Percentiles rank a stretch among this genome's conserved stretches.
phyloP scores from a whole-genome alignment of 2,329 filamentous ascomycete genomes.

The Aureobasidium uvarum region DNA sequence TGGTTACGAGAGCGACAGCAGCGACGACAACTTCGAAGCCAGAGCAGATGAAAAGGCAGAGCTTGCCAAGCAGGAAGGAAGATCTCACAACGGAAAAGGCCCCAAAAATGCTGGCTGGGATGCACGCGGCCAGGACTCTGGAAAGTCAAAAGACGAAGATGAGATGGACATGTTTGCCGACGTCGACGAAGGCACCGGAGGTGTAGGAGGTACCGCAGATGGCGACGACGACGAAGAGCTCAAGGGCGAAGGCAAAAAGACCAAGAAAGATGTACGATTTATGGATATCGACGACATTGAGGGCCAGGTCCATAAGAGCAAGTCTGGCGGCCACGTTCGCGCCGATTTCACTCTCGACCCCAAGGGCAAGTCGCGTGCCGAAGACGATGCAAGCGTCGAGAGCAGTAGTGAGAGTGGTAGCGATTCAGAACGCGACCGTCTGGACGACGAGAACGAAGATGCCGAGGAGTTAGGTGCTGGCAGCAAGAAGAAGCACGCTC shows the following conservation, averaged over 20 bases:
- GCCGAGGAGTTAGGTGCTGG: constrained; percentile 90
- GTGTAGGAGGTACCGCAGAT: constrained; percentile 37
- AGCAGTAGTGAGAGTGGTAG: constrained; percentile 57
- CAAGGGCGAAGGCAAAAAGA: constrained; percentile 56
- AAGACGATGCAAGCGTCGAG: constrained; percentile 62
- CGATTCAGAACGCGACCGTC: constrained; percentile 64
- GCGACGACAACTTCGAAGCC: constrained; percentile 83
- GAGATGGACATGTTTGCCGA: constrained; percentile 82
- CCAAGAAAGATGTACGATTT: constrained; percentile 62
- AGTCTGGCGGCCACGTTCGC: constrained; percentile 66
- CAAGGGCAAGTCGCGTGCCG: constrained; percentile 45
- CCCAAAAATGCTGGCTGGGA: constrained; percentile 40
- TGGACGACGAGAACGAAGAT: constrained; percentile 65
- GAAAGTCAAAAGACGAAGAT: constrained; percentile 59
- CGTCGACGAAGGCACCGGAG: constrained; percentile 57
- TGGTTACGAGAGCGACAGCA: constrained; percentile 90
- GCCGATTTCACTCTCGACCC: constrained; percentile 58
- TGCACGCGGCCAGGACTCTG: constrained; percentile 38
- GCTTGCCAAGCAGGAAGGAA: constrained; percentile 42
- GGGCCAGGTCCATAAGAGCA: constrained; percentile 73
- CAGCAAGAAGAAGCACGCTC: constrained; percentile 87
- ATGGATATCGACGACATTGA: constrained; percentile 65
- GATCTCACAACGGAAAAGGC: not conserved
- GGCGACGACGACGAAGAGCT: constrained; percentile 56
- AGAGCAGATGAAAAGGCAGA: constrained; percentile 63